Percentiles rank a stretch among this genome's conserved stretches.
These are phyloP conservation scores for Gleditsia sinensis DNA, from an alignment of 306 rosid species.

Conservation along the genomic window DNA sequence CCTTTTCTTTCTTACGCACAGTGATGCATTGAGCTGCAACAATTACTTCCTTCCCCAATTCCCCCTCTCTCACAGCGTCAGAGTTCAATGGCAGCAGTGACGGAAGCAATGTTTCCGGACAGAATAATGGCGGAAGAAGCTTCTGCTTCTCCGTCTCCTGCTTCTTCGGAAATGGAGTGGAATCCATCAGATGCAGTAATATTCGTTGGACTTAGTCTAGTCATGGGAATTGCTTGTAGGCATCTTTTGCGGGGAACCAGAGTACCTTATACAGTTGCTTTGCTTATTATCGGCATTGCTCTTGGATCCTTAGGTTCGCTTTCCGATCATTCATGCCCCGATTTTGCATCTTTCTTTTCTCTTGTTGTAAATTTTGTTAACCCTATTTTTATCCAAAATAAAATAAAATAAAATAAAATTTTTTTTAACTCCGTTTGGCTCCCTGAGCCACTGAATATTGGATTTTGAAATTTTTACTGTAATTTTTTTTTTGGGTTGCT, in stretches of 20 bases:
- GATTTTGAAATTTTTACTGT: too few relatives aligned
- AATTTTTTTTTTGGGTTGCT: background rate
- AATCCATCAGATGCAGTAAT: slow-evolving; percentile 67
- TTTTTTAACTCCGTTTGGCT: background rate
- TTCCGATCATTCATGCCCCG: background rate
- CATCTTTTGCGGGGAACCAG: slow-evolving; percentile 86
- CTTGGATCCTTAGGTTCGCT: slow-evolving; percentile 78
- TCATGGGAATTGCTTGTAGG: slow-evolving; percentile 75
- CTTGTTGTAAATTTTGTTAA: background rate
- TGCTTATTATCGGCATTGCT: slow-evolving; percentile 75
- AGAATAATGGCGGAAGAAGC: slow-evolving; percentile 42
- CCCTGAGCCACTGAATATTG: background rate
- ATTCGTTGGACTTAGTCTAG: slow-evolving; percentile 72
- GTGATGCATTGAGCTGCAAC: background rate
- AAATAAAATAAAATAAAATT: too few relatives aligned
- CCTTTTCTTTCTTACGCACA: too few relatives aligned
- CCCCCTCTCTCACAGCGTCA: background rate
- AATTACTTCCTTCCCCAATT: background rate
- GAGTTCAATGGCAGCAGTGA: slow-evolving; percentile 41
- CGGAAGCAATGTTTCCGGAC: slow-evolving; percentile 35
- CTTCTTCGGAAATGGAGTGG: background rate
- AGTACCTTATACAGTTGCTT: slow-evolving; percentile 83
- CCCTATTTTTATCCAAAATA: too few relatives aligned
- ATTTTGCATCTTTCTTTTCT: background rate
- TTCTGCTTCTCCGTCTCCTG: slow-evolving; percentile 29